Conservation (phyloP, 495 filamentous ascomycete species). For the Hyaloscypha finlandica region DNA sequence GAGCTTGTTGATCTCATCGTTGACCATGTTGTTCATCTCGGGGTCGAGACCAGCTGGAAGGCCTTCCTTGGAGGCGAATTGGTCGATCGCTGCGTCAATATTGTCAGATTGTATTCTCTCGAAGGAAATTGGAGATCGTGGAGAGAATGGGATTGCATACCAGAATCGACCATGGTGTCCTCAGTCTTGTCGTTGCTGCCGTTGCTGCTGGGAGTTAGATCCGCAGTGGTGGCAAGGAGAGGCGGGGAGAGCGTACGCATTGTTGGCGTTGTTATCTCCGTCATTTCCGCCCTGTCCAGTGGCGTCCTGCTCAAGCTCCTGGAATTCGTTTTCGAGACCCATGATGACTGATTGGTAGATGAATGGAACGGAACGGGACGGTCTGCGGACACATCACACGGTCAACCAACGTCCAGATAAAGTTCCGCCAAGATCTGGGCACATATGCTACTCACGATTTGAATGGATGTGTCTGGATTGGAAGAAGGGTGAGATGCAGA, state of each 20-base stretch:
- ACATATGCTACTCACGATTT: slow-evolving; percentile 8
- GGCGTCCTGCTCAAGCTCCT: slow-evolving; percentile 34
- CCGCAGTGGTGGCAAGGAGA: not conserved
- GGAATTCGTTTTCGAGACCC: slow-evolving; percentile 25
- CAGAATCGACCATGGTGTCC: slow-evolving; percentile 36
- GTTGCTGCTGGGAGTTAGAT: slow-evolving; percentile 18
- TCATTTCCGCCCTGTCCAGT: slow-evolving; percentile 28
- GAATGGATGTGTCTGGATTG: slow-evolving; percentile 2
- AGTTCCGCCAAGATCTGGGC: not conserved
- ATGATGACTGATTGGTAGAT: slow-evolving; percentile 23
- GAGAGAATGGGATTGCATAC: slow-evolving; percentile 17
- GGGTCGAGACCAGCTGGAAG: slow-evolving; percentile 33
- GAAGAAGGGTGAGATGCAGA: not conserved
- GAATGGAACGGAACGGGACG: not conserved
- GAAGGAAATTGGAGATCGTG: not conserved
- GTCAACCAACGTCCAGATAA: not conserved
- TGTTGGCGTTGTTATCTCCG: slow-evolving; percentile 37
- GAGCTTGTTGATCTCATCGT: slow-evolving; percentile 39
- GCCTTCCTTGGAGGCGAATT: slow-evolving; percentile 37
- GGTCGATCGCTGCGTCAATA: slow-evolving; percentile 29
- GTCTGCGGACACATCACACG: not conserved
- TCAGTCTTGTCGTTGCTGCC: slow-evolving; percentile 32
- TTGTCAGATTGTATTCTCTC: not conserved
- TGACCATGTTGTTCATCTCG: slow-evolving; percentile 38
- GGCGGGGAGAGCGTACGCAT: slow-evolving; percentile 11